Percentiles rank a stretch among this genome's conserved stretches.
Conservation (phyloP, 1,284 basidiomycete species). For the Sporisorium scitamineum region DNA sequence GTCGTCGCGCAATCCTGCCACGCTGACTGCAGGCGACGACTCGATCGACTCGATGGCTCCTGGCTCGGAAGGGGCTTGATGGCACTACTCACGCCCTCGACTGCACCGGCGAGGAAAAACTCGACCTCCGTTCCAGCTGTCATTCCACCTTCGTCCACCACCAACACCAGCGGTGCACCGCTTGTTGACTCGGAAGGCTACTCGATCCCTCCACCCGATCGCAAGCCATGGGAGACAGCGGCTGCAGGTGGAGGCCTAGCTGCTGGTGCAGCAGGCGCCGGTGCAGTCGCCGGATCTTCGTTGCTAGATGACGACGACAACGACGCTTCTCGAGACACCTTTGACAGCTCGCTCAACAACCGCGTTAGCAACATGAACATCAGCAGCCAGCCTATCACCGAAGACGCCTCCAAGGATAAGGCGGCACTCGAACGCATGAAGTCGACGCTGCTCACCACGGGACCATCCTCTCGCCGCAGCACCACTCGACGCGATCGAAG, state of each 20-base stretch:
- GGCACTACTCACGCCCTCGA: slow-evolving; percentile 54
- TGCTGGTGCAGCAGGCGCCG: slow-evolving; percentile 4
- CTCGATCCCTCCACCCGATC: slow-evolving; percentile 72
- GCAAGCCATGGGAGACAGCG: slow-evolving; percentile 70
- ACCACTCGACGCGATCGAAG: slow-evolving; percentile 71
- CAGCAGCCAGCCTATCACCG: slow-evolving; percentile 70
- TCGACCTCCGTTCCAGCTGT: slow-evolving; percentile 14
- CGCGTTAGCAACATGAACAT: slow-evolving; percentile 67
- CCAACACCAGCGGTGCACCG: slow-evolving; percentile 28
- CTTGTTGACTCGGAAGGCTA: slow-evolving; percentile 73
- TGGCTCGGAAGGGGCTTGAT: slow-evolving; percentile 46
- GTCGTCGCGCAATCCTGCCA: slow-evolving; percentile 22
- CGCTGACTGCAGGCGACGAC: slow-evolving; percentile 29
- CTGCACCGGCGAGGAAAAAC: slow-evolving; percentile 19
- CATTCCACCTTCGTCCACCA: slow-evolving; percentile 8
- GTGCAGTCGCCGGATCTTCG: slow-evolving; percentile 30
- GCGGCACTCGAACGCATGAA: slow-evolving; percentile 73
- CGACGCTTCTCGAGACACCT: slow-evolving; percentile 38
- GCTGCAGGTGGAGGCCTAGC: slow-evolving; percentile 9
- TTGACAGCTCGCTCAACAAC: slow-evolving; percentile 33
- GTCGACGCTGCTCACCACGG: slow-evolving; percentile 69
- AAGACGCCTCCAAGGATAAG: slow-evolving; percentile 71
- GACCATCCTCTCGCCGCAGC: slow-evolving; percentile 62
- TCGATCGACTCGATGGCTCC: slow-evolving; percentile 45
- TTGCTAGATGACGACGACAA: slow-evolving; percentile 67